Evolutionary conservation across 306 rosid species (phyloP).

Genomic region (Cicer arietinum): DNA sequence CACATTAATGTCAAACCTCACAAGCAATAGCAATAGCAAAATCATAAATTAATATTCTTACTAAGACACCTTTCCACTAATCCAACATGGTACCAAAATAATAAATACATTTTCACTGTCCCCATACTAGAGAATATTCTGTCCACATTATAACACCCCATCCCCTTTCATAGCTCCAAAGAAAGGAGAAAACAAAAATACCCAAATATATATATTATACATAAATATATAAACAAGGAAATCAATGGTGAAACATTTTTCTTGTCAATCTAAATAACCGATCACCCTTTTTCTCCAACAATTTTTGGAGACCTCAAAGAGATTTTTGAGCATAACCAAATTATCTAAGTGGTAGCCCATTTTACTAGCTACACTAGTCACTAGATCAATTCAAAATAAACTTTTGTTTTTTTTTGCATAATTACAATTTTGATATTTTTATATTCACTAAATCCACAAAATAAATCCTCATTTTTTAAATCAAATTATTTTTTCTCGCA

Average conservation of each 20-base stretch:
- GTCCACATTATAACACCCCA: constrained; percentile 46
- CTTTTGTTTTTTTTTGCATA: not conserved
- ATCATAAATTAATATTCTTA: constrained; percentile 35
- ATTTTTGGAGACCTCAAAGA: constrained; percentile 53
- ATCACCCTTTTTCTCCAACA: constrained; percentile 53
- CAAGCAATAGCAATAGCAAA: constrained; percentile 37
- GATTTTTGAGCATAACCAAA: constrained; percentile 40
- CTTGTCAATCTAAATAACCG: constrained; percentile 44
- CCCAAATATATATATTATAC: constrained; percentile 40
- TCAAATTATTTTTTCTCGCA: too few species aligned
- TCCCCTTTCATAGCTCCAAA: constrained; percentile 47
- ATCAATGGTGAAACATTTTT: constrained; percentile 46
- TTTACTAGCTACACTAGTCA: constrained; percentile 46
- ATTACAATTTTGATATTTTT: too few species aligned
- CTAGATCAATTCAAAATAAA: constrained; percentile 39
- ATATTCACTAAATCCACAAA: too few species aligned
- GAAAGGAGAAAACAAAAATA: constrained; percentile 50
- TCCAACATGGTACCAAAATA: constrained; percentile 40
- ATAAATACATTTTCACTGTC: constrained; percentile 49
- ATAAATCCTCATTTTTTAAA: too few species aligned
- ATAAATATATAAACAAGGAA: constrained; percentile 49
- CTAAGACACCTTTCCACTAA: constrained; percentile 51
- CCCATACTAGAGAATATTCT: constrained; percentile 54
- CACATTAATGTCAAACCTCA: constrained; percentile 43
- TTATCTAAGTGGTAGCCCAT: constrained; percentile 40